Evolutionary conservation across 345 rosid species (phyloP).

Genomic region (Ceriops tagal): DNA sequence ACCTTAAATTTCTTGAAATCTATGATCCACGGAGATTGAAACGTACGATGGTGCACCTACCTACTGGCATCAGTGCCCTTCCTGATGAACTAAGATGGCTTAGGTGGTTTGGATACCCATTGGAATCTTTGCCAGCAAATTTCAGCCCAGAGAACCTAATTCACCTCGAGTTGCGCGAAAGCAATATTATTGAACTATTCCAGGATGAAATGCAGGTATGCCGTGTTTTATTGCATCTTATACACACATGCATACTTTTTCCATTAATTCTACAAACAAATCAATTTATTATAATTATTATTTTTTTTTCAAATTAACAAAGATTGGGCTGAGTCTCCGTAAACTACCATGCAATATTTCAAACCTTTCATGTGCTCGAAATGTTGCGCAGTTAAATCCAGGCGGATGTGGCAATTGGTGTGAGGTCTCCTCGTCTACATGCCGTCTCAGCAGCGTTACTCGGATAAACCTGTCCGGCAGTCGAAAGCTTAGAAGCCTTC

Average conservation of each 20-base stretch:
- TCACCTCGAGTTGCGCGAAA: not conserved
- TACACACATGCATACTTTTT: not conserved
- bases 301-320: not conserved
- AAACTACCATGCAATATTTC: not conserved
- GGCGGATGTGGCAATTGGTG: conserved; percentile 18
- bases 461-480: conserved; percentile 16
- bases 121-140: not conserved
- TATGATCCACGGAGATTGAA: not conserved
- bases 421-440: conserved; percentile 30
- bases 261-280: not conserved
- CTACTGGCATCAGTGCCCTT: not conserved
- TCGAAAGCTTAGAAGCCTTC: not conserved
- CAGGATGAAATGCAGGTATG: not conserved
- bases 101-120: not conserved
- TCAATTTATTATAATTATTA: not conserved
- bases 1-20: not conserved
- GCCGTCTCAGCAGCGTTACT: conserved; percentile 17
- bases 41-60: not conserved
- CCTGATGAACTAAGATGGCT: not conserved
- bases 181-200: not conserved
- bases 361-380: conserved; percentile 11
- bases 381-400: conserved; percentile 32
- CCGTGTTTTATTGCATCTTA: not conserved
- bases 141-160: not conserved
- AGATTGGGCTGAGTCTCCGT: no score